Base-by-base conservation (phyloP, 495 filamentous ascomycete genomes). In the Bryoglossum gracile region DNA sequence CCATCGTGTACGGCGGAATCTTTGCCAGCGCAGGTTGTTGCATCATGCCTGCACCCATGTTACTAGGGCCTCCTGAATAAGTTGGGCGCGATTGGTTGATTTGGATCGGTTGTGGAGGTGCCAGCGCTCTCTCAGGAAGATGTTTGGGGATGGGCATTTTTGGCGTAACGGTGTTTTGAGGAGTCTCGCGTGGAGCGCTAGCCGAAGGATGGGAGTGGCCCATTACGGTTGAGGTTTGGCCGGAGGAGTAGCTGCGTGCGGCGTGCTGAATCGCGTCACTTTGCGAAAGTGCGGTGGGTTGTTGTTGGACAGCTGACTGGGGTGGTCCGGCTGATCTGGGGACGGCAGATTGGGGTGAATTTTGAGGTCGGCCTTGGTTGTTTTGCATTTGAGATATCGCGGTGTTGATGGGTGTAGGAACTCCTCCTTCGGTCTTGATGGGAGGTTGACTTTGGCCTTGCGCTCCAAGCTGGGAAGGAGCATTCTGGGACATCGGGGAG, bases 1-100 rank as follows among this genome's bases (percentile, higher is more conserved):
- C 91, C 37, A 95, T 81, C 25, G 86, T 83, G 60, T 81, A 91
- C 0, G 78, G 72, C 0, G 89, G 89, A 50, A 83, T 78, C 58
- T 89, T 92, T 48, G 81, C 67, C 47, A 97, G 75, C 2, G 83
- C 87, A 1, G 94, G 91, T 57, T 95, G 89, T 22, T 81, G 78
- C 77, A 95, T 83, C 46, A 89, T 78, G 35, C 86, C 87, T 47
- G 82, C 80, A 1, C 80, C 78, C 3, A 76, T 75, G 51, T 80
- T 83, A 43, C 76, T 80, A 25, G 85, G 80, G 4, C 90, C 90
- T 10, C 82, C 84, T 30, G 78, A 80, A 26, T 86, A 69, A 1
- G 91, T 89, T 14, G 92, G 92, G 6, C 92, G 79, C 1, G 83
- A 52, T 24, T 35, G 77, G 66, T 24, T 78, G 75, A 73, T 89